Evolutionary conservation across 768 basidiomycete species (phyloP), one percentile per base, ranked within the genome.

Genomic region (Udeniomyces megalosporus): DNA sequence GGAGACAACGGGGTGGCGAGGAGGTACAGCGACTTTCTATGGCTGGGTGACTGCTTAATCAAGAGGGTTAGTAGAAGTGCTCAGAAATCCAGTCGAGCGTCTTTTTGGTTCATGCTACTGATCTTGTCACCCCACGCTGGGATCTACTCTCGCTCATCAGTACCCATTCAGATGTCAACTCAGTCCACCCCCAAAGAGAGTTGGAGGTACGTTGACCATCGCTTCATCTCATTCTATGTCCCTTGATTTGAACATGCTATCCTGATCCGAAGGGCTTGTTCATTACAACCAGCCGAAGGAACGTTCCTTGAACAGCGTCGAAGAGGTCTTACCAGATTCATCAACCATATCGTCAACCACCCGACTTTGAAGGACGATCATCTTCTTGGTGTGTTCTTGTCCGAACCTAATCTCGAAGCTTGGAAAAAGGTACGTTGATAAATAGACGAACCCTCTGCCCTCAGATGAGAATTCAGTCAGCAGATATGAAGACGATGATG

Each of bases 11-110:
- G 49, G 24, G 76, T 79, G 14, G 76, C 87, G 31, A 78, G 93
- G 58, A 80, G 95, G 61, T 99, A 96, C 72, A 89, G 87, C 7
- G 95, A 99, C 72, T 99, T 97, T 71, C 80, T 80, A 11, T 91
- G 85, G 73, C 76, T 97, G 29, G 86, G 88, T 81, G 91, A 96
- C 66, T 84, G 83, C 66, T 77, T 99, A 48, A 73, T 81, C 56
- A 81, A 84, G 67, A 81, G 56, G 24, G 62, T 63, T 47, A 55
- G 91, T 58, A 42, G 38, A 42, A 8, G 38, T 42, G 38, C 17
- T 42, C 8, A 42, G n/a, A n/a, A n/a, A n/a, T n/a, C 71, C 46
- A 65, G 69, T 64, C 22, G 20, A 2, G n/a, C n/a, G n/a, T n/a
- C n/a, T n/a, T n/a, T n/a, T n/a, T n/a, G n/a, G n/a, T n/a, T n/a